phyloP scores from a whole-genome alignment of 2,329 filamentous ascomycete species.

The Epichloe typhina region DNA sequence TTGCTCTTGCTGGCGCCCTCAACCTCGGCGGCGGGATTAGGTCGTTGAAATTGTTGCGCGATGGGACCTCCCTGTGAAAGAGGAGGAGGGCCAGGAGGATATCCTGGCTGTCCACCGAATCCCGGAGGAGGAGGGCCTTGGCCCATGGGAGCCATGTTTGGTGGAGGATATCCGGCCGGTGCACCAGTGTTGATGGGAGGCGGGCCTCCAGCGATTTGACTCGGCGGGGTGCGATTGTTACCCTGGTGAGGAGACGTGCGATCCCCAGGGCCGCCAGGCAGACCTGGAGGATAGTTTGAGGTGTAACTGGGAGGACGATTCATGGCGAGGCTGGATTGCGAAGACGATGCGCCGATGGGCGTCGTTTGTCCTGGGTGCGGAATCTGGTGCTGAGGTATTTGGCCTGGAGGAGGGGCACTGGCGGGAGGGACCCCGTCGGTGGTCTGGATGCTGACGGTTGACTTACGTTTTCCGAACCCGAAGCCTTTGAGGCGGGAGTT shows the following conservation, averaged over 20 bases:
- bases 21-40: conserved; percentile 52
- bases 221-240: conserved; percentile 40
- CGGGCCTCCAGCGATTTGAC: conserved; percentile 49
- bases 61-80: conserved; percentile 23
- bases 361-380: conserved; percentile 21
- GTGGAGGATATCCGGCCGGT: conserved; percentile 46
- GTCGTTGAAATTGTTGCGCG: conserved; percentile 28
- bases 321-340: conserved; percentile 41
- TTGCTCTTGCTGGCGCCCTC: conserved; percentile 84
- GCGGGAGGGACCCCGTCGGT: conserved; percentile 26
- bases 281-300: conserved; percentile 37
- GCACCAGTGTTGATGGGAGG: conserved; percentile 55
- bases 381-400: conserved; percentile 33
- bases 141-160: conserved; percentile 30
- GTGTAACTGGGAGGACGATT: conserved; percentile 55
- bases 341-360: conserved; percentile 26
- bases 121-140: conserved; percentile 35
- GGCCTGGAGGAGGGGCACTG: conserved; percentile 27
- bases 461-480: conserved; percentile 72
- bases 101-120: conserved; percentile 31
- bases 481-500: conserved; percentile 68
- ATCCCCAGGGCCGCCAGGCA: conserved; percentile 30
- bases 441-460: conserved; percentile 45
- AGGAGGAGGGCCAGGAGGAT: conserved; percentile 33
- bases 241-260: conserved; percentile 40